phyloP scores from a whole-genome alignment of 2,329 filamentous ascomycete species.

The Diaporthe humulicola region DNA sequence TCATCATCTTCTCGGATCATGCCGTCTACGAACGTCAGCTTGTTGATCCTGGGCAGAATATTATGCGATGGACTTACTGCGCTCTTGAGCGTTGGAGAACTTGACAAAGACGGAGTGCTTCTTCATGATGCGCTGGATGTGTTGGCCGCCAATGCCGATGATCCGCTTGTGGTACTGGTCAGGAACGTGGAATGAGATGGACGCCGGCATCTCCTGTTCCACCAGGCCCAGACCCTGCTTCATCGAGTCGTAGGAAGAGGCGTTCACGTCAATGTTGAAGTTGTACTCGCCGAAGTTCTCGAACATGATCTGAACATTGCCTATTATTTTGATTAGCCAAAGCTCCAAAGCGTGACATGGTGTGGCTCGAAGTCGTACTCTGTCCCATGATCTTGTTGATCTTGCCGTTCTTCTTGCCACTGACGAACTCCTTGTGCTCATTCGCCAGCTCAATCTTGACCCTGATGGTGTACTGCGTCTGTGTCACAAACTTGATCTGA shows the following conservation, averaged over 20 bases:
- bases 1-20: conserved; percentile 97
- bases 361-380: conserved; percentile 65
- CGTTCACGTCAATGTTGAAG: conserved; percentile 98
- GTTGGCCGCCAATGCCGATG: conserved; percentile 97
- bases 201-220: conserved; percentile 98
- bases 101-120: conserved; percentile 99
- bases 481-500: conserved; percentile 88
- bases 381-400: conserved; percentile 99
- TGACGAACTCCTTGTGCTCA: conserved; percentile 99
- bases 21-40: conserved; percentile 62
- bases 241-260: conserved; percentile 91
- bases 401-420: conserved; percentile 99
- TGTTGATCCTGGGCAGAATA: not conserved
- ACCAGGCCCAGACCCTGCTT: conserved; percentile 93
- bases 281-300: conserved; percentile 99
- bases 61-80: conserved; percentile 64
- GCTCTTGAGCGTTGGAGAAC: conserved; percentile 99
- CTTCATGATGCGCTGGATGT: conserved; percentile 99
- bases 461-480: conserved; percentile 90
- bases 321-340: conserved; percentile 53
- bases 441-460: conserved; percentile 99
- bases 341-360: conserved; percentile 25
- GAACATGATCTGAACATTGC: conserved; percentile 98
- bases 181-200: conserved; percentile 98
- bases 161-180: conserved; percentile 99